A percentile compares a stretch with the other conserved stretches of the same genome.
Conservation (phyloP, 768 basidiomycete genomes). For the Myochromella boudieri region DNA sequence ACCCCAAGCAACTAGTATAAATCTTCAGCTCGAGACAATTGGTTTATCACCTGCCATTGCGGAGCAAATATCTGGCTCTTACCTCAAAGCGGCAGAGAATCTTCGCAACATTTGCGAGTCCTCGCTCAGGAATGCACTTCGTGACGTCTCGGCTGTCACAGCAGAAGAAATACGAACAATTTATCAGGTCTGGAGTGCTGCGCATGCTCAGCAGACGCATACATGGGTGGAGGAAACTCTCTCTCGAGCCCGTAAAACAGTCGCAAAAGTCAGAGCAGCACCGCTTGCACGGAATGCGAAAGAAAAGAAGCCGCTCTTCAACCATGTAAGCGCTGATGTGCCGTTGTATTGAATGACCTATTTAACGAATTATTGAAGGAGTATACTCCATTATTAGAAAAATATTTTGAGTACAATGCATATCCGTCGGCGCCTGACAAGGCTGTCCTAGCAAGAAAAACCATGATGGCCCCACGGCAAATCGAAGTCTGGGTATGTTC, state of each 20-base stretch:
- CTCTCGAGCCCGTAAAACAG: background rate
- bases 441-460: slow-evolving; percentile 37
- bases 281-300: background rate
- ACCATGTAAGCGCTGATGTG: slow-evolving; percentile 3
- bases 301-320: slow-evolving; percentile 9
- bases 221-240: slow-evolving; percentile 8
- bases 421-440: slow-evolving; percentile 46
- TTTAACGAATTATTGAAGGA: background rate
- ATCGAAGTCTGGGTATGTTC: slow-evolving; percentile 55
- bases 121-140: background rate
- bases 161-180: background rate
- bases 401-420: slow-evolving; percentile 48
- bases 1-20: slow-evolving; percentile 1
- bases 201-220: background rate
- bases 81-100: slow-evolving; percentile 1
- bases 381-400: slow-evolving; percentile 37
- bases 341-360: background rate
- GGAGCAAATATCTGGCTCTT: slow-evolving; percentile 3
- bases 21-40: background rate
- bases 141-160: no score
- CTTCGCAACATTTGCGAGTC: background rate
- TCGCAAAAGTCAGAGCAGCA: background rate
- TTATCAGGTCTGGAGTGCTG: background rate
- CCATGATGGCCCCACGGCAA: slow-evolving; percentile 42
- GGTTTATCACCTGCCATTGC: background rate